Conservation (phyloP, 1,139 yeast genomes). For the Scheffersomyces cryptocercus region DNA sequence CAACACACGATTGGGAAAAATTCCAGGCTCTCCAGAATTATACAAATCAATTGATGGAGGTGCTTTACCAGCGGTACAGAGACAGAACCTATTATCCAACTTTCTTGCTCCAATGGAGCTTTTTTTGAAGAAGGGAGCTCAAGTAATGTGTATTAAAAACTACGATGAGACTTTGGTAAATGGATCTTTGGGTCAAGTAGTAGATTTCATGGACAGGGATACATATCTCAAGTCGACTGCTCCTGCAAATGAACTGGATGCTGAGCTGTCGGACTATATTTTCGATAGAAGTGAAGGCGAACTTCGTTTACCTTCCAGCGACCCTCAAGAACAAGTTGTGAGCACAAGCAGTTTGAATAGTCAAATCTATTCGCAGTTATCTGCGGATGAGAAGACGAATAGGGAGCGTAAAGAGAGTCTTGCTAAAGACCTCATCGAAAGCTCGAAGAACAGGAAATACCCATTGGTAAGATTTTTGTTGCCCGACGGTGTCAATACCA, state of each 20-base stretch:
- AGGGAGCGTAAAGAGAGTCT: conserved; percentile 13
- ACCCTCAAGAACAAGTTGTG: neutral
- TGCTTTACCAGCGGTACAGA: conserved; percentile 41
- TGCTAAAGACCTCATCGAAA: conserved; percentile 31
- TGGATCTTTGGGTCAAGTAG: conserved; percentile 86
- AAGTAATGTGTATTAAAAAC: conserved; percentile 95
- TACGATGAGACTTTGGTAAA: conserved; percentile 85
- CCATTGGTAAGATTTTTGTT: conserved; percentile 79
- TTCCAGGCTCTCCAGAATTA: conserved; percentile 49
- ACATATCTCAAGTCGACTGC: conserved; percentile 32
- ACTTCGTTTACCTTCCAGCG: neutral
- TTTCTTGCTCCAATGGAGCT: conserved; percentile 71
- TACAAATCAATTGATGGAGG: conserved; percentile 71
- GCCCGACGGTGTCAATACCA: conserved; percentile 63
- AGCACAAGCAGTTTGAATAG: neutral
- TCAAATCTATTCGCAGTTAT: neutral
- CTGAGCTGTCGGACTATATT: conserved; percentile 1
- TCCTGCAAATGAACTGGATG: conserved; percentile 11
- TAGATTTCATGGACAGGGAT: conserved; percentile 41
- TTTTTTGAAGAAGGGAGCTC: conserved; percentile 76
- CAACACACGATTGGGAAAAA: conserved; percentile 46
- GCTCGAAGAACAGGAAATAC: conserved; percentile 39
- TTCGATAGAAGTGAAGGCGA: conserved; percentile 14
- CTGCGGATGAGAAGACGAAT: conserved; percentile 7
- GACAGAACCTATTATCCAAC: conserved; percentile 52